Evolutionary conservation across 805 yeast genomes (phyloP).

Genomic region (Lipomyces spencermartinsiae): DNA sequence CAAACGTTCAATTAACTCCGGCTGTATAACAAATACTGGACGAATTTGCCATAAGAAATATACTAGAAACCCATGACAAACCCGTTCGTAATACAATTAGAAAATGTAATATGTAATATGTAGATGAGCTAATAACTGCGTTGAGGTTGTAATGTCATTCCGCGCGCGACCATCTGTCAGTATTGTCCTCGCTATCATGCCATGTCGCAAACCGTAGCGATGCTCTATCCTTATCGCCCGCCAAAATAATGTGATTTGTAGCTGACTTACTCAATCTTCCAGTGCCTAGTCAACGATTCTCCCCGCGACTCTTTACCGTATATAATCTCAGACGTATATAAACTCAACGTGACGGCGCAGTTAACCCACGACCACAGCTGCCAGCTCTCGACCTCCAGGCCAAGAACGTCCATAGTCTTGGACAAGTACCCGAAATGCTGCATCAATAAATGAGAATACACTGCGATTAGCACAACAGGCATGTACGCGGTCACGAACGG

Average conservation of each 20-base stretch:
- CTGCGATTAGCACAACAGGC: conserved; percentile 93
- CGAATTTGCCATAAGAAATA: not conserved
- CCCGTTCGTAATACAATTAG: not conserved
- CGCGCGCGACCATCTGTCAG: not conserved
- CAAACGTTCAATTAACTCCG: not conserved
- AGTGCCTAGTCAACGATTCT: conserved; percentile 38
- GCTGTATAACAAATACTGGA: not conserved
- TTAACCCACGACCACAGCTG: conserved; percentile 98
- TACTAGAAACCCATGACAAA: not conserved
- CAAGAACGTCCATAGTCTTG: conserved; percentile 66
- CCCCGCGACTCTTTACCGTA: conserved; percentile 40
- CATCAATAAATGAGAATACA: conserved; percentile 91
- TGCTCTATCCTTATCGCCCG: not conserved
- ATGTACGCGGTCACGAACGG: conserved; percentile 79
- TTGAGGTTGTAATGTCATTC: not conserved
- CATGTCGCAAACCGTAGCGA: not conserved
- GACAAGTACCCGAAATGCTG: conserved; percentile 80
- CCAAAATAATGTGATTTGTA: not conserved
- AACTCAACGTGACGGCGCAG: conserved; percentile 76
- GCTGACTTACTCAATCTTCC: conserved; percentile 39
- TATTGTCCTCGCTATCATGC: not conserved
- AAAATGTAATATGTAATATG: not conserved
- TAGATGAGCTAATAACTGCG: not conserved
- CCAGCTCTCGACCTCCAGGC: conserved; percentile 60
- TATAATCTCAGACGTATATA: conserved; percentile 79